A percentile compares a stretch with the other conserved stretches of the same genome.
phyloP scores from a whole-genome alignment of 129 eudicot genomes.

The Pseudognaphalium luteoalbum region DNA sequence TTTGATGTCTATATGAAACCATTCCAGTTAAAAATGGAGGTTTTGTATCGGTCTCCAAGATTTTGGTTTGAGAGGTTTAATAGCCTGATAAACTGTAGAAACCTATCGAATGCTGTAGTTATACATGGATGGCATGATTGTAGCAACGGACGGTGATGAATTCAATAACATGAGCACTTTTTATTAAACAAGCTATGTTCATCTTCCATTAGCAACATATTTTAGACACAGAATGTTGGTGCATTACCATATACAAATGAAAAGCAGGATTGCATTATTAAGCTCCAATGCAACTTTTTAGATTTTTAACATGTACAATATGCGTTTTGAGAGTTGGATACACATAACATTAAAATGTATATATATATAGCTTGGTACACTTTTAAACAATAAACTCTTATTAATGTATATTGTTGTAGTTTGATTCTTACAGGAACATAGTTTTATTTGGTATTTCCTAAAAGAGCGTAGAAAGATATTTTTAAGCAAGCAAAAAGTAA shows the following conservation, averaged over 20 bases:
- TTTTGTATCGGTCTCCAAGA: slow-evolving; percentile 9
- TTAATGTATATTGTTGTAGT: too few relatives aligned
- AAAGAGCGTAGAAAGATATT: neutral
- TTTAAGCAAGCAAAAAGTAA: neutral
- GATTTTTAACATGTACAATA: too few relatives aligned
- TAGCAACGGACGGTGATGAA: neutral
- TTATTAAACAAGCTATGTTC: neutral
- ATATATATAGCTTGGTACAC: too few relatives aligned
- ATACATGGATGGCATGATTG: neutral
- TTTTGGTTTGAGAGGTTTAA: neutral
- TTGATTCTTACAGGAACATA: too few relatives aligned
- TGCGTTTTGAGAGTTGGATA: too few relatives aligned
- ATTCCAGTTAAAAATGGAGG: slow-evolving; percentile 23
- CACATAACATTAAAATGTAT: too few relatives aligned
- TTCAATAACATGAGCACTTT: neutral
- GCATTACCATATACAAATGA: neutral
- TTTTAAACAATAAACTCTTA: too few relatives aligned
- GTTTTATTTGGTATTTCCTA: neutral
- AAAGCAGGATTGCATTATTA: neutral
- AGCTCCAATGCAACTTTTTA: neutral
- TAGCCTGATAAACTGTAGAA: neutral
- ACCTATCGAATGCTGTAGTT: neutral
- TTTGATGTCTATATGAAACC: slow-evolving; percentile 22
- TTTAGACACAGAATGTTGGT: too few relatives aligned
- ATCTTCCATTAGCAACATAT: too few relatives aligned